Conservation (phyloP, 768 basidiomycete genomes). For the Artomyces pyxidatus region DNA sequence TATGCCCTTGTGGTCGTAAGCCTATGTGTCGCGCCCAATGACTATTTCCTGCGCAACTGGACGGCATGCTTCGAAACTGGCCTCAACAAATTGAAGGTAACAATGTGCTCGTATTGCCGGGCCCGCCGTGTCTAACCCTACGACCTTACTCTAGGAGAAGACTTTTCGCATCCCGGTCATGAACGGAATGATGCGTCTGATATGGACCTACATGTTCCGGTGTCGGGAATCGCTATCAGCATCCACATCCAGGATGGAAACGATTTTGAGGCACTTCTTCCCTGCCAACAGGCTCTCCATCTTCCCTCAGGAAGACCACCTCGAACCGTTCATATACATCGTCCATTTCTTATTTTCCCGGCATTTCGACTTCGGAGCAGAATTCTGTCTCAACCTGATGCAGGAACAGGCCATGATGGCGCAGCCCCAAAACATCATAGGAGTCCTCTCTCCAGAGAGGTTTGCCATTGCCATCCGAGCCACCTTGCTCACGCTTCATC, state of each 20-base stretch:
- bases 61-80: constrained; percentile 61
- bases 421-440: constrained; percentile 32
- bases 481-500: constrained; percentile 60
- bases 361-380: constrained; percentile 78
- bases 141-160: too few species aligned
- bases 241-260: constrained; percentile 72
- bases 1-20: constrained; percentile 79
- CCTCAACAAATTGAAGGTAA: constrained; percentile 74
- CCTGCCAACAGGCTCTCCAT: constrained; percentile 56
- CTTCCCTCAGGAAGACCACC: constrained; percentile 63
- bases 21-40: constrained; percentile 81
- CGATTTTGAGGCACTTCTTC: constrained; percentile 68
- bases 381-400: constrained; percentile 72
- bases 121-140: too few species aligned
- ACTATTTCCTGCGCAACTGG: constrained; percentile 83
- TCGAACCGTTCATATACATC: constrained; percentile 71
- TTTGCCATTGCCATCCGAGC: constrained; percentile 72
- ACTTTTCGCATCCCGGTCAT: constrained; percentile 59
- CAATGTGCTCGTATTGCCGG: too few species aligned
- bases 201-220: constrained; percentile 95
- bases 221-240: constrained; percentile 81
- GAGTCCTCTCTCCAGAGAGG: constrained; percentile 59
- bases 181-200: constrained; percentile 74
- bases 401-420: constrained; percentile 52
- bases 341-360: constrained; percentile 78